Conservation (phyloP, 2,329 filamentous ascomycete species). For the Diaporthe sp. region DNA sequence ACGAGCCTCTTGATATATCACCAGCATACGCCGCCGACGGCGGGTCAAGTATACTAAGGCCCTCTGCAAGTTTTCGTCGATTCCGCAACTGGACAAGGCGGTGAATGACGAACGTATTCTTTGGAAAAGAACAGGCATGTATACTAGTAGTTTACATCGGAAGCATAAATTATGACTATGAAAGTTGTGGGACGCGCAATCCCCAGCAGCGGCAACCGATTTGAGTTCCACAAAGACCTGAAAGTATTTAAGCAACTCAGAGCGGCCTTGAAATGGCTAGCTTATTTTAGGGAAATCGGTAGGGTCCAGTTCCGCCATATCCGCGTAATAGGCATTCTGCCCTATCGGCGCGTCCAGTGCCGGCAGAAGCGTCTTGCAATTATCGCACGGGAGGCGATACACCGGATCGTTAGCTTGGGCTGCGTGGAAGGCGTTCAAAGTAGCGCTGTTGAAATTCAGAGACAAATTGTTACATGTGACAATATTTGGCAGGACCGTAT, state of each 20-base stretch:
- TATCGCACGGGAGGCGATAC: background rate
- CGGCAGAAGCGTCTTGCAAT: background rate
- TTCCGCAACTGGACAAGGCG: no score
- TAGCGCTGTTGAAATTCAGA: background rate
- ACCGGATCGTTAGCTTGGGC: background rate
- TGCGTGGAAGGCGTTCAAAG: background rate
- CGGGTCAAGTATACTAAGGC: background rate
- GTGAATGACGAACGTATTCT: no score
- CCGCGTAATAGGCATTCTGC: background rate
- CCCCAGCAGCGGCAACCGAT: background rate
- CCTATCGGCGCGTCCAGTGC: background rate
- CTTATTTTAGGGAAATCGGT: background rate
- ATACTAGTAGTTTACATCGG: no score
- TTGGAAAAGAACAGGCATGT: no score
- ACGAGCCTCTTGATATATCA: background rate
- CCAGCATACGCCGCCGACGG: background rate
- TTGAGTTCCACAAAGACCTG: background rate
- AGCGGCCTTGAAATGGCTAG: background rate
- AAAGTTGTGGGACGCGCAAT: no score
- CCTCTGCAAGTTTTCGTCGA: no score
- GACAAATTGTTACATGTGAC: background rate
- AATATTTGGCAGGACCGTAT: background rate
- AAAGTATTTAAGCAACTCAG: background rate
- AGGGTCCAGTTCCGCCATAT: background rate
- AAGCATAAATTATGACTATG: no score